Percentiles rank a stretch among this genome's conserved stretches.
Conservation (phyloP, 2,329 filamentous ascomycete genomes). For the Fusarium phyllophilum region DNA sequence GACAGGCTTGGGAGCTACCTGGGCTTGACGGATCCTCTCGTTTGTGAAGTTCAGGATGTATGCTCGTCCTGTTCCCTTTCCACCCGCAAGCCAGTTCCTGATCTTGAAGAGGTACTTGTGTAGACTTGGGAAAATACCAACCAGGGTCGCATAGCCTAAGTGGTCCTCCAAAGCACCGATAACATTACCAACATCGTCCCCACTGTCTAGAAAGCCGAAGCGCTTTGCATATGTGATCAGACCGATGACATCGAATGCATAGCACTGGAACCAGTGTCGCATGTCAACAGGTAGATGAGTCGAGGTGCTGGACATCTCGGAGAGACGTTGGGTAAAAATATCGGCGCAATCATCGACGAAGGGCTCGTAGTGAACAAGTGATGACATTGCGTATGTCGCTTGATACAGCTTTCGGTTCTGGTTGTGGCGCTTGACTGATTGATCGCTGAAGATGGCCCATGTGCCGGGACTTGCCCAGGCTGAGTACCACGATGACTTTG, state of each 20-base stretch:
- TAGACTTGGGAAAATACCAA: slow-evolving; percentile 3
- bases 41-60: slow-evolving; percentile 24
- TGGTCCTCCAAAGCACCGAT: slow-evolving; percentile 19
- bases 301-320: background rate
- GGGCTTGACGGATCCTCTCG: slow-evolving; percentile 3
- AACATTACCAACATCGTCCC: slow-evolving; percentile 15
- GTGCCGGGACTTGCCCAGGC: background rate
- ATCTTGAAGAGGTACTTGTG: slow-evolving; percentile 2
- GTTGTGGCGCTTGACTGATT: background rate
- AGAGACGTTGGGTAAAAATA: slow-evolving; percentile 4
- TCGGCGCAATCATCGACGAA: slow-evolving; percentile 27
- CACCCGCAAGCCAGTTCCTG: slow-evolving; percentile 10
- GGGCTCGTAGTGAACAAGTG: slow-evolving; percentile 18
- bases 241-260: slow-evolving; percentile 28
- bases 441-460: slow-evolving; percentile 11
- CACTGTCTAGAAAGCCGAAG: slow-evolving; percentile 17
- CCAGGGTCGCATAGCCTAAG: background rate
- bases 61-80: slow-evolving; percentile 2
- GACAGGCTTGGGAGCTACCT: background rate
- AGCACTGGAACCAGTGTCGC: slow-evolving; percentile 30
- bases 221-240: slow-evolving; percentile 31
- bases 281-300: background rate
- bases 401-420: slow-evolving; percentile 22
- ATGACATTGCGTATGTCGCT: slow-evolving; percentile 29
- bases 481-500: slow-evolving; percentile 29